Conservation (phyloP, 2,329 filamentous ascomycete species). For the Corinectria fuckeliana region DNA sequence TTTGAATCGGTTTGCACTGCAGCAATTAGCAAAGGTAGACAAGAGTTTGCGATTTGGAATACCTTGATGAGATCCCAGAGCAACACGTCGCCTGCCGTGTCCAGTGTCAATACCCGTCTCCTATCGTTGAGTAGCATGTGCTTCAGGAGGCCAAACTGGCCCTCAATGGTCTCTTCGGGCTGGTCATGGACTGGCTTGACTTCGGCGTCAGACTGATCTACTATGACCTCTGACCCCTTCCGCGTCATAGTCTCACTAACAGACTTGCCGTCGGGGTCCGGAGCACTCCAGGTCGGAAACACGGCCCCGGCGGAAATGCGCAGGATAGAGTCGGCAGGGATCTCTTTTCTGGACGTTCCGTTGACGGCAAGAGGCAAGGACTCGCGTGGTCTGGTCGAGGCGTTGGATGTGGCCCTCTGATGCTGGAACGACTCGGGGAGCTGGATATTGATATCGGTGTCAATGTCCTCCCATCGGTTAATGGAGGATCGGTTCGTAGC, state of each 20-base stretch:
- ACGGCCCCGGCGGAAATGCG: constrained; percentile 83
- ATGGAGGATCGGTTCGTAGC: constrained; percentile 90
- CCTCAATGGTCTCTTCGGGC: constrained; percentile 85
- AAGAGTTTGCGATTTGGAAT: constrained; percentile 32
- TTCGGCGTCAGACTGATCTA: constrained; percentile 41
- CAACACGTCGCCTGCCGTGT: constrained; percentile 93
- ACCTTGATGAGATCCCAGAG: constrained; percentile 93
- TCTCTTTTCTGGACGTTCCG: constrained; percentile 62
- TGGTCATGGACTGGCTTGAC: constrained; percentile 69
- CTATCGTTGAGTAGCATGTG: constrained; percentile 91
- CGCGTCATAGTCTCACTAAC: constrained; percentile 53
- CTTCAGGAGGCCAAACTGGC: constrained; percentile 94
- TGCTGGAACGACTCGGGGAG: constrained; percentile 62
- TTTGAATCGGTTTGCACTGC: constrained; percentile 83
- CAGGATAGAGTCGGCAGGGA: constrained; percentile 79
- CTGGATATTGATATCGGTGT: constrained; percentile 76
- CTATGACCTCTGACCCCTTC: constrained; percentile 41
- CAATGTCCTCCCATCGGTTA: constrained; percentile 88
- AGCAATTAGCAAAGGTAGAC: constrained; percentile 16
- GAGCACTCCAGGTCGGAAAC: constrained; percentile 66
- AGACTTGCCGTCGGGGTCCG: constrained; percentile 63
- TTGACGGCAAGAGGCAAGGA: constrained; percentile 44
- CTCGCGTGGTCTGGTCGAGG: constrained; percentile 45
- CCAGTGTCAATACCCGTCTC: constrained; percentile 85
- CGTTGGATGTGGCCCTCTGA: constrained; percentile 54